phyloP scores from a whole-genome alignment of 139 green algal genomes.

The Pedinophyceae sp. region DNA sequence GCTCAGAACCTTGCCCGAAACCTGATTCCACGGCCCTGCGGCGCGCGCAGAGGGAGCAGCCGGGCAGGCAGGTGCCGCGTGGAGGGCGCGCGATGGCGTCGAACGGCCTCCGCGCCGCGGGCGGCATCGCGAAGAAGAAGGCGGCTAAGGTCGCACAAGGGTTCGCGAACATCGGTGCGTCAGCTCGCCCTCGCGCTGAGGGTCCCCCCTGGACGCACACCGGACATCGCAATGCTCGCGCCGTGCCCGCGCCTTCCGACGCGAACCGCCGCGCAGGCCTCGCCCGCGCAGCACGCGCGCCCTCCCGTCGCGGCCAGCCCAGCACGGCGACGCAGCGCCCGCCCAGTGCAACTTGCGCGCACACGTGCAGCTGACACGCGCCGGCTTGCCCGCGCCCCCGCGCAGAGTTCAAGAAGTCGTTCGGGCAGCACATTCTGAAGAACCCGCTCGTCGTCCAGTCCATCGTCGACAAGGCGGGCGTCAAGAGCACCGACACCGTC shows the following conservation, averaged over 20 bases:
- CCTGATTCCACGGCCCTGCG: too few relatives aligned
- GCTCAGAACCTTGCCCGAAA: too few relatives aligned
- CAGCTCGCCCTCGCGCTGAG: not conserved
- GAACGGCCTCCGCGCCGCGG: constrained; percentile 41
- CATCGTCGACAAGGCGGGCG: constrained; percentile 90
- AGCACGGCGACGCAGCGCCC: not conserved
- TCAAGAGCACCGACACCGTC: constrained; percentile 93
- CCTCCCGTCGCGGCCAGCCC: too few relatives aligned
- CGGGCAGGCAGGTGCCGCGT: too few relatives aligned
- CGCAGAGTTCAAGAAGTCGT: constrained; percentile 94
- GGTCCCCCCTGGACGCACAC: too few relatives aligned
- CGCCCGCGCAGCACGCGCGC: too few relatives aligned
- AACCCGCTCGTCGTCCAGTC: constrained; percentile 88
- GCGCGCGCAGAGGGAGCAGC: too few relatives aligned
- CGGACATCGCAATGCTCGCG: not conserved
- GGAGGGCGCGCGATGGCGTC: not conserved
- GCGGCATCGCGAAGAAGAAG: constrained; percentile 54
- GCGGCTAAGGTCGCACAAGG: constrained; percentile 30
- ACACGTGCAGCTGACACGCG: not conserved
- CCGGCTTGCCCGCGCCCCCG: not conserved
- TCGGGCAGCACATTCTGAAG: constrained; percentile 97
- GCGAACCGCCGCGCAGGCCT: too few relatives aligned
- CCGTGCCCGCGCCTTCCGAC: not conserved
- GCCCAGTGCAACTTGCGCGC: too few relatives aligned
- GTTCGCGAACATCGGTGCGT: constrained; percentile 16